Conservation (phyloP, 2,329 filamentous ascomycete species). For the Bipolaris gigantea region DNA sequence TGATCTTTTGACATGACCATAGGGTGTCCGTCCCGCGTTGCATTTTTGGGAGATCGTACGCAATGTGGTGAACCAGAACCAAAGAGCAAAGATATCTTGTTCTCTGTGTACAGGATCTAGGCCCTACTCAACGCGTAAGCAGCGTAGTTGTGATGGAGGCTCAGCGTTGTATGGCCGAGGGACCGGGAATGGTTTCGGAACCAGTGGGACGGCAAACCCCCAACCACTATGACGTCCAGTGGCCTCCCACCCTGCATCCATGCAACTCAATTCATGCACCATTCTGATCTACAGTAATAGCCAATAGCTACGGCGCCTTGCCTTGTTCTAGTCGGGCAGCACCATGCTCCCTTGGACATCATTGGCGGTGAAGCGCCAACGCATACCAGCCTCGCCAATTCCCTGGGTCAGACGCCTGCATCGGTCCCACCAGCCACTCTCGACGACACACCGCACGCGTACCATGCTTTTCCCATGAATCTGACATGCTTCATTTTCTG, state of each 20-base stretch:
- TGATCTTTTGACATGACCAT: not conserved
- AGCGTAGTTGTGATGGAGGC: not conserved
- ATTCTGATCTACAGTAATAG: not conserved
- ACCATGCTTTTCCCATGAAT: constrained; percentile 3
- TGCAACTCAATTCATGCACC: not conserved
- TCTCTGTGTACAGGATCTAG: not conserved
- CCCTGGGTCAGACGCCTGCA: constrained; percentile 19
- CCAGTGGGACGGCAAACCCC: not conserved
- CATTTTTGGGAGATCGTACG: not conserved
- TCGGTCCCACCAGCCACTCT: constrained; percentile 38
- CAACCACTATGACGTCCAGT: constrained; percentile 4
- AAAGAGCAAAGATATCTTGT: not conserved
- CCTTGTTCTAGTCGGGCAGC: not conserved
- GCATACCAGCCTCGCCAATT: constrained; percentile 44
- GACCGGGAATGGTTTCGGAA: constrained; percentile 3
- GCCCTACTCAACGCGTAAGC: not conserved
- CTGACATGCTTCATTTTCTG: constrained; percentile 21
- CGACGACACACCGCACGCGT: constrained; percentile 3
- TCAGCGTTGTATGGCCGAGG: not conserved
- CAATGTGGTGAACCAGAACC: not conserved
- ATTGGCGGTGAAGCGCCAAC: constrained; percentile 30
- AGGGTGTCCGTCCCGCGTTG: not conserved
- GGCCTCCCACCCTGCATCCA: not conserved
- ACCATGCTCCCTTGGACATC: constrained; percentile 19
- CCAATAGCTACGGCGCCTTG: not conserved